phyloP scores from a whole-genome alignment of 2,329 filamentous ascomycete genomes.

The Verticillium dahliae region DNA sequence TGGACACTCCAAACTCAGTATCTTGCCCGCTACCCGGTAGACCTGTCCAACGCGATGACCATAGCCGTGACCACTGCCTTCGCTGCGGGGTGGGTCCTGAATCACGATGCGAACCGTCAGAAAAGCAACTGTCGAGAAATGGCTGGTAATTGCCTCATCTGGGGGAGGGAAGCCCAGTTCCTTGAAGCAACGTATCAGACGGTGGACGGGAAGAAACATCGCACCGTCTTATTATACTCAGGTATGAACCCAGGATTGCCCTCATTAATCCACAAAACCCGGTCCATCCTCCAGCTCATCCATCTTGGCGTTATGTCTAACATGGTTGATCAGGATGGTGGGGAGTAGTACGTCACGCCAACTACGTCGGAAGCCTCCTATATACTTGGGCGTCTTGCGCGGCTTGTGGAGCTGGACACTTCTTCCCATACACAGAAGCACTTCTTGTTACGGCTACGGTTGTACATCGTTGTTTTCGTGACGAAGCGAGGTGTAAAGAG shows the following conservation, averaged over 20 bases:
- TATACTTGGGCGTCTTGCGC: neutral
- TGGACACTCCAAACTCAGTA: slow-evolving; percentile 4
- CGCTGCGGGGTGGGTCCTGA: neutral
- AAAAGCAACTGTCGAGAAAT: neutral
- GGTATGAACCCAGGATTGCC: neutral
- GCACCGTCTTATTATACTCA: neutral
- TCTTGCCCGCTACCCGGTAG: neutral
- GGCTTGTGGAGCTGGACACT: neutral
- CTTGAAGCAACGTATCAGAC: neutral
- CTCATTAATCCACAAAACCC: neutral
- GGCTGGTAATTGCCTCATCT: neutral
- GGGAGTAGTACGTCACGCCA: neutral
- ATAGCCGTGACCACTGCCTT: neutral
- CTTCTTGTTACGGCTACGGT: neutral
- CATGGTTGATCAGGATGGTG: neutral
- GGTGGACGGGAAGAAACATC: neutral
- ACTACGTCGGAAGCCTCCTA: neutral
- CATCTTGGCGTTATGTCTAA: neutral
- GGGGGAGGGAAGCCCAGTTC: neutral
- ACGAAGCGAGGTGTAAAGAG: neutral
- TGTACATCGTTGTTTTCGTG: neutral
- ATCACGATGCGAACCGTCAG: neutral
- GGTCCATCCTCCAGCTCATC: neutral
- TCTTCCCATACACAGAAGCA: neutral
- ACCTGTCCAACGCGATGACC: neutral